Conservation (phyloP, 495 filamentous ascomycete species). For the Aspergillus coremiiformis region DNA sequence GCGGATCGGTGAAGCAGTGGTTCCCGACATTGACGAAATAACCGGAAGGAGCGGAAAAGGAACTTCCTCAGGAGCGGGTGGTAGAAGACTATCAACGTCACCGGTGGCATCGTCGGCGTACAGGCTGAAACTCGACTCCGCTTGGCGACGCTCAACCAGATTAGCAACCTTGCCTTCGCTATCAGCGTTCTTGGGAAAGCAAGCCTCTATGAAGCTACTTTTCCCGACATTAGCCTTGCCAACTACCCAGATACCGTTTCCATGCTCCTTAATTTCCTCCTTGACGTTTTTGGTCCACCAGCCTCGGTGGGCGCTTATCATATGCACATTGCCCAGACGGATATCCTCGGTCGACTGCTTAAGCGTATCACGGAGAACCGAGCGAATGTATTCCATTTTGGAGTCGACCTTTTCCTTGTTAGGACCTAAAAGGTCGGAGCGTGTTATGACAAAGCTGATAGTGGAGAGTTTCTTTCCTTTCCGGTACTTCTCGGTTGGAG, state of each 20-base stretch:
- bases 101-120: constrained; percentile 12
- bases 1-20: constrained; percentile 88
- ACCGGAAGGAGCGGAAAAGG: constrained; percentile 73
- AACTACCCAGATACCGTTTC: constrained; percentile 91
- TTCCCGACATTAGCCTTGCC: constrained; percentile 98
- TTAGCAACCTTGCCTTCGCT: constrained; percentile 34
- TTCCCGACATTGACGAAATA: constrained; percentile 81
- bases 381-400: constrained; percentile 72
- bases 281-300: constrained; percentile 89
- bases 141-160: constrained; percentile 23
- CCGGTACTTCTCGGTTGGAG: constrained; percentile 53
- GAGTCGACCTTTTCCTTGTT: constrained; percentile 70
- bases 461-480: constrained; percentile 52
- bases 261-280: constrained; percentile 70
- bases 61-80: constrained; percentile 63
- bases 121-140: constrained; percentile 16
- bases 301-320: constrained; percentile 70
- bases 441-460: constrained; percentile 82
- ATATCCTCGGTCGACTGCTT: constrained; percentile 51
- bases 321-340: constrained; percentile 73
- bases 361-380: constrained; percentile 65
- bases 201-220: constrained; percentile 75
- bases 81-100: constrained; percentile 48
- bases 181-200: constrained; percentile 75
- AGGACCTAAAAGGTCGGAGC: constrained; percentile 77